These are phyloP conservation scores for Kurtzmaniella quercitrusa DNA, from an alignment of 1,139 yeast genomes.

Conservation along the genomic window DNA sequence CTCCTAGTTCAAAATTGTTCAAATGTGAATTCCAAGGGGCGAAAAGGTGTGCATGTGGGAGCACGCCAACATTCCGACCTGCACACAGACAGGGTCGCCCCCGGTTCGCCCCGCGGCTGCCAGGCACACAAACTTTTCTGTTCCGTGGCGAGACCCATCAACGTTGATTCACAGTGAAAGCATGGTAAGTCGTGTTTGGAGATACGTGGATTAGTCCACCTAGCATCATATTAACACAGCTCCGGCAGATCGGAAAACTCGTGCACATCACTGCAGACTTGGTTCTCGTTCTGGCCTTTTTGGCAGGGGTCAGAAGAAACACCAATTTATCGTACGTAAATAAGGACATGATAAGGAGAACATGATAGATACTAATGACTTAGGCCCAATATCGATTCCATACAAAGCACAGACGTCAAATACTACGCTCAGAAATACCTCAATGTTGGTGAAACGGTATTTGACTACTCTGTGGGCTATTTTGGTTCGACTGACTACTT, in stretches of 20 bases:
- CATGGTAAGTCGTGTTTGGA: neutral
- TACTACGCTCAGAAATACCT: conserved; percentile 64
- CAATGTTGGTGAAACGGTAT: conserved; percentile 78
- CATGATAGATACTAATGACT: neutral
- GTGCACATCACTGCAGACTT: conserved; percentile 72
- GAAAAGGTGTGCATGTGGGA: too few species aligned
- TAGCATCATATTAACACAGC: conserved; percentile 3
- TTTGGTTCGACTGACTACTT: conserved; percentile 74
- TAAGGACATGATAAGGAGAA: neutral
- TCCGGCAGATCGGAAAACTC: conserved; percentile 47
- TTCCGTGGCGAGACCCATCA: neutral
- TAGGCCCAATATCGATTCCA: conserved; percentile 29
- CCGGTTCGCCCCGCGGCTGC: neutral
- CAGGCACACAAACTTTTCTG: neutral
- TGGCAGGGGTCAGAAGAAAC: conserved; percentile 86
- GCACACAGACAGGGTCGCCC: neutral
- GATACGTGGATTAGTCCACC: neutral
- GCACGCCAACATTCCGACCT: too few species aligned
- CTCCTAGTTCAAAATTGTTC: too few species aligned
- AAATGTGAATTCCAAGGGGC: too few species aligned
- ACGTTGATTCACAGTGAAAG: neutral
- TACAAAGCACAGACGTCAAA: conserved; percentile 46
- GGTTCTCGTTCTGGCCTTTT: conserved; percentile 70
- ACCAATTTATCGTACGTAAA: conserved; percentile 66
- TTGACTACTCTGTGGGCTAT: conserved; percentile 68